Conservation (phyloP, 108 stramenopile genomes). For the Cyclotella kingstonii region DNA sequence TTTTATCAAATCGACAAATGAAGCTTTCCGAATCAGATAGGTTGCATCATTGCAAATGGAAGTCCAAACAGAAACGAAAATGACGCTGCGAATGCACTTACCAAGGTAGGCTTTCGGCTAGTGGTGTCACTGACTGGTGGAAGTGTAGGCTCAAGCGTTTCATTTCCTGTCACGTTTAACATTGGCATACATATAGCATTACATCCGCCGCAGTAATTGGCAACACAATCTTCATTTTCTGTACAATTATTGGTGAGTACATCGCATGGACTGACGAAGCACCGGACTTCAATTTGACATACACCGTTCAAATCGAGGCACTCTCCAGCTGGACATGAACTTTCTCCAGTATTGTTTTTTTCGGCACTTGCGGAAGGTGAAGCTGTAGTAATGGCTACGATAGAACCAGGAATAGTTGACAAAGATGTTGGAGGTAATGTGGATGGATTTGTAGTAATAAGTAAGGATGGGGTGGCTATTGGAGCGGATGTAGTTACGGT, state of each 20-base stretch:
- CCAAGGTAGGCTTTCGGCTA: too few relatives aligned
- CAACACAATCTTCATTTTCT: constrained; percentile 2
- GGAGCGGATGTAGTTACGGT: not conserved
- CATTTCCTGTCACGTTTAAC: too few relatives aligned
- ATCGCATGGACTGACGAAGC: constrained; percentile 17
- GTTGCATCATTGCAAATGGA: too few relatives aligned
- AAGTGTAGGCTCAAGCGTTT: too few relatives aligned
- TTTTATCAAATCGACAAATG: too few relatives aligned
- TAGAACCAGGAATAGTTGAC: not conserved
- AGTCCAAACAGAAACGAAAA: too few relatives aligned
- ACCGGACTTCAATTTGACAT: not conserved
- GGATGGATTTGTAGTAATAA: not conserved
- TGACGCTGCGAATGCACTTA: too few relatives aligned
- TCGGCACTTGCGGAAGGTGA: not conserved
- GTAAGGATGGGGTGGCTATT: not conserved
- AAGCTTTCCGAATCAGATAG: too few relatives aligned
- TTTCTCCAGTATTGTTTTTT: not conserved
- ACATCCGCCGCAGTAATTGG: constrained; percentile 29
- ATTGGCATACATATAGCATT: constrained; percentile 11
- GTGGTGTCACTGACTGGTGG: too few relatives aligned
- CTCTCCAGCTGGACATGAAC: not conserved
- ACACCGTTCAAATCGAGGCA: constrained; percentile 3
- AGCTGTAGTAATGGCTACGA: not conserved
- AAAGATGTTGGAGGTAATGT: not conserved
- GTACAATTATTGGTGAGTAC: not conserved